Conservation (phyloP, 1,284 basidiomycete species). For the Ganoderma boninense region DNA sequence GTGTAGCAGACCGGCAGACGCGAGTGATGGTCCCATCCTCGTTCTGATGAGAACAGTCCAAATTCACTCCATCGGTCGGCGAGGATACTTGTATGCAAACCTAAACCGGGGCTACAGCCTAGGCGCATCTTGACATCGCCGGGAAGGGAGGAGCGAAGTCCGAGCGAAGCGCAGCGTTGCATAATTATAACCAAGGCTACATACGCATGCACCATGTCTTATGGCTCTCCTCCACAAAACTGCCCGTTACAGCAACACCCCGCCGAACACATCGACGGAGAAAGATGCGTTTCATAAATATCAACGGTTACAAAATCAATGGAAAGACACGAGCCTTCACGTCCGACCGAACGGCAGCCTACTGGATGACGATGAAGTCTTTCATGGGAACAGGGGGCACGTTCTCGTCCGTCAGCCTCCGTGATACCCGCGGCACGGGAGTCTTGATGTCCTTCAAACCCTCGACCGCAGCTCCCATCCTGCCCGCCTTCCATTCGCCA, state of each 20-base stretch:
- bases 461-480: conserved; percentile 33
- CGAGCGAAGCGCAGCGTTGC: neutral
- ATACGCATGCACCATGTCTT: neutral
- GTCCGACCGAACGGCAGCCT: neutral
- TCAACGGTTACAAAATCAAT: neutral
- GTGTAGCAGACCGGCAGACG: no score
- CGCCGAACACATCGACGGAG: neutral
- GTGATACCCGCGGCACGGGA: conserved; percentile 9
- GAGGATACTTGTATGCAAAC: neutral
- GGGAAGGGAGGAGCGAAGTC: neutral
- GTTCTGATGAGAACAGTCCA: neutral
- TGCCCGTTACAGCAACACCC: neutral
- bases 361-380: neutral
- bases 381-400: neutral
- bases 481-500: conserved; percentile 38
- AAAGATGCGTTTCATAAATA: neutral
- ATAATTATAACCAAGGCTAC: neutral
- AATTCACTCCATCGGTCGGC: neutral
- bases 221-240: no score
- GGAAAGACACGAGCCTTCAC: neutral
- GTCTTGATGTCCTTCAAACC: conserved; percentile 33
- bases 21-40: no score
- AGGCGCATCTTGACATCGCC: neutral
- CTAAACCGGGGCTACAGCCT: no score
- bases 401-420: neutral